Percentiles rank a stretch among this genome's conserved stretches.
Evolutionary conservation across 306 rosid species (phyloP).

Genomic region (Prunus padus): DNA sequence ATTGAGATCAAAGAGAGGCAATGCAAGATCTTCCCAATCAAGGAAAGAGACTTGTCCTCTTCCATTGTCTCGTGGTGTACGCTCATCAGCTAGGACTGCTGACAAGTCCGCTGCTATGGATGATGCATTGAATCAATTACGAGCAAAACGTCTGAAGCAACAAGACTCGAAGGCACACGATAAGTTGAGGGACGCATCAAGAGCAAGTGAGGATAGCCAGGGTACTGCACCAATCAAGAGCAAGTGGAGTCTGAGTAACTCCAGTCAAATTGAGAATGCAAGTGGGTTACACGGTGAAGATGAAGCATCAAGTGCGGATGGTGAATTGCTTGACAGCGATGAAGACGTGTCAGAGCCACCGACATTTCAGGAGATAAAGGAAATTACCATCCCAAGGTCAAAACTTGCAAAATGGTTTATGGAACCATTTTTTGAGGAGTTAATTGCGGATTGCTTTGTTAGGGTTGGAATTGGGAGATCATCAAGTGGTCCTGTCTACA

Average conservation of each 20-base stretch:
- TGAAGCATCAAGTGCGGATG: constrained; percentile 37
- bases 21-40: constrained; percentile 23
- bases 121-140: constrained; percentile 45
- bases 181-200: constrained; percentile 13
- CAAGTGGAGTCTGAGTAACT: constrained; percentile 41
- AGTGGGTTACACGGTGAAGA: constrained; percentile 44
- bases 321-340: constrained; percentile 41
- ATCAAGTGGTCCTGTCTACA: constrained; percentile 46
- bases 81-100: constrained; percentile 54
- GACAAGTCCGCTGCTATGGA: constrained; percentile 50
- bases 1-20: constrained; percentile 42
- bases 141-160: constrained; percentile 54
- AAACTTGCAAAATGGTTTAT: constrained; percentile 59
- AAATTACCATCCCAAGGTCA: constrained; percentile 58
- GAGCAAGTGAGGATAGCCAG: constrained; percentile 26
- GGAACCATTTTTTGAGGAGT: constrained; percentile 67
- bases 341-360: constrained; percentile 46
- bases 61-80: constrained; percentile 38
- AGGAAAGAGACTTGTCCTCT: constrained; percentile 23
- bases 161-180: constrained; percentile 29
- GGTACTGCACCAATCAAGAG: constrained; percentile 15
- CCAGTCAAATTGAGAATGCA: constrained; percentile 40
- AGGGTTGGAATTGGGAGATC: constrained; percentile 60
- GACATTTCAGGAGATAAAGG: constrained; percentile 47
- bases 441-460: constrained; percentile 65